Evolutionary conservation across 2,329 filamentous ascomycete species (phyloP).

Genomic region (Talaromyces islandicus): DNA sequence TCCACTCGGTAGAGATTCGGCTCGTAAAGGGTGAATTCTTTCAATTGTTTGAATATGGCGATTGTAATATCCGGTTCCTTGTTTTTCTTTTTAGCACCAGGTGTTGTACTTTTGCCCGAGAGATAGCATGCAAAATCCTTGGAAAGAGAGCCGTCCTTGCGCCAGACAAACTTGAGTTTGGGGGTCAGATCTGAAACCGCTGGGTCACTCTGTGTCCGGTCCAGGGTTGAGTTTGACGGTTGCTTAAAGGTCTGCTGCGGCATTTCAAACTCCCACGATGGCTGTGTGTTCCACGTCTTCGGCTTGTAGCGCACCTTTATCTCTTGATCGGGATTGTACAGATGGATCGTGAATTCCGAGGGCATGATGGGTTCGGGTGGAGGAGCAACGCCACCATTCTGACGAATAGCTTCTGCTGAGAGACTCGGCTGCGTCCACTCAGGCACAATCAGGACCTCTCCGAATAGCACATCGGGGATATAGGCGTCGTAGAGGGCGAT

Average conservation of each 20-base stretch:
- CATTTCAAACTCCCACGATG: slow-evolving; percentile 88
- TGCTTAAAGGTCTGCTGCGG: slow-evolving; percentile 77
- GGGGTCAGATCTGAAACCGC: slow-evolving; percentile 54
- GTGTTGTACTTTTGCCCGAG: slow-evolving; percentile 65
- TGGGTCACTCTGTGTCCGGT: slow-evolving; percentile 63
- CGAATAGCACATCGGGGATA: slow-evolving; percentile 75
- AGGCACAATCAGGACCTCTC: slow-evolving; percentile 76
- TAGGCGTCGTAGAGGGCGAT: slow-evolving; percentile 78
- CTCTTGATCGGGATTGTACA: slow-evolving; percentile 91
- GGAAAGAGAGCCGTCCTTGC: slow-evolving; percentile 75
- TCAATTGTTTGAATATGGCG: slow-evolving; percentile 72
- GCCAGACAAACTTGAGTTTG: slow-evolving; percentile 81
- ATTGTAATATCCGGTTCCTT: slow-evolving; percentile 94
- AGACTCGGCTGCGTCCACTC: slow-evolving; percentile 80
- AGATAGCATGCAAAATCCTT: slow-evolving; percentile 87
- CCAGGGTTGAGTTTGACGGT: slow-evolving; percentile 72
- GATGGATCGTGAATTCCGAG: slow-evolving; percentile 71
- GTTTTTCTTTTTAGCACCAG: slow-evolving; percentile 61
- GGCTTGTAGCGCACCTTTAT: slow-evolving; percentile 62
- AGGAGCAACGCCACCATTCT: slow-evolving; percentile 58
- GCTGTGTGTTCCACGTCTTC: slow-evolving; percentile 72
- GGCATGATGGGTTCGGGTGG: slow-evolving; percentile 69
- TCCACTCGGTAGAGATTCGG: slow-evolving; percentile 86
- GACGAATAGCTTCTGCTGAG: slow-evolving; percentile 72
- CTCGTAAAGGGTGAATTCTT: slow-evolving; percentile 84